Percentiles rank a stretch among this genome's conserved stretches.
Conservation (phyloP, 2,329 filamentous ascomycete genomes). For the Aspergillus luchuensis region DNA sequence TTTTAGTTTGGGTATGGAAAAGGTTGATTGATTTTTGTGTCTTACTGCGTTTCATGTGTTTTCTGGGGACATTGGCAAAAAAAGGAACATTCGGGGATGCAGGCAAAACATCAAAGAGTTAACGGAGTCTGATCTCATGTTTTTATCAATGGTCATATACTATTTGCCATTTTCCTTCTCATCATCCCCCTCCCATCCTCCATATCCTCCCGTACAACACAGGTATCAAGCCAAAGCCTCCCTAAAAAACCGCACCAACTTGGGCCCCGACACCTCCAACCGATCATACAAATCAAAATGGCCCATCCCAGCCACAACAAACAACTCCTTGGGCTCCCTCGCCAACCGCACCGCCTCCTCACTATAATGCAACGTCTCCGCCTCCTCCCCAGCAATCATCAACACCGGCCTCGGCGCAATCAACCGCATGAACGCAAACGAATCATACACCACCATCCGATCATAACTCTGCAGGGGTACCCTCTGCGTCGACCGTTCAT, state of each 20-base stretch:
- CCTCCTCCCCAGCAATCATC: conserved; percentile 29
- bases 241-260: conserved; percentile 10
- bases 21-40: conserved; percentile 12
- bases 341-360: conserved; percentile 24
- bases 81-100: conserved; percentile 21
- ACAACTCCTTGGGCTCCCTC: conserved; percentile 31
- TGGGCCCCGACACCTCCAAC: conserved; percentile 22
- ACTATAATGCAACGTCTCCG: conserved; percentile 28
- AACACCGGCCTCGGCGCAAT: conserved; percentile 30
- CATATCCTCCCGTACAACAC: background rate
- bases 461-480: conserved; percentile 24
- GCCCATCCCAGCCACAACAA: conserved; percentile 24
- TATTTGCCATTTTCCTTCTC: background rate
- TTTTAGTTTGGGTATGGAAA: conserved; percentile 18
- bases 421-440: conserved; percentile 27
- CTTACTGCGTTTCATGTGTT: conserved; percentile 2
- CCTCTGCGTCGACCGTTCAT: conserved; percentile 24
- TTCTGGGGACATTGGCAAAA: conserved; percentile 21
- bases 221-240: background rate
- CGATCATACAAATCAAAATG: conserved; percentile 34
- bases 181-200: background rate
- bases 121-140: conserved; percentile 26
- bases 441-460: conserved; percentile 28
- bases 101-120: conserved; percentile 28
- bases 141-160: conserved; percentile 10